phyloP scores from a whole-genome alignment of 345 rosid genomes.

The Angophora floribunda region DNA sequence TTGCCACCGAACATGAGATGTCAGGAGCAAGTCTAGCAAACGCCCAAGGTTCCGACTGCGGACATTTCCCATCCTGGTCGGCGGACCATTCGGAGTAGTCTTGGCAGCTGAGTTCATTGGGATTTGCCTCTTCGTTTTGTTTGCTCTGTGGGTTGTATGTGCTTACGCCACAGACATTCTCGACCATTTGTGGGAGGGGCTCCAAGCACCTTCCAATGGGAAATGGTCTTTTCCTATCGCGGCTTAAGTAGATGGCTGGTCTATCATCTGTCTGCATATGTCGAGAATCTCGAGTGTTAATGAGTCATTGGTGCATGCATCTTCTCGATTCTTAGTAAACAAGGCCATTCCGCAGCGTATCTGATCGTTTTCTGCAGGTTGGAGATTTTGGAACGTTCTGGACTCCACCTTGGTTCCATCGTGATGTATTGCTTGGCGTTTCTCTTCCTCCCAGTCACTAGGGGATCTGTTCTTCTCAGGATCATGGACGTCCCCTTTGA shows the following conservation, averaged over 20 bases:
- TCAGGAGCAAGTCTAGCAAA: constrained; percentile 35
- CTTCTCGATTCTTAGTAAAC: not conserved
- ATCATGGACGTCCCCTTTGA: constrained; percentile 76
- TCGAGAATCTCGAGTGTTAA: not conserved
- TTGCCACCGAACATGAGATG: not conserved
- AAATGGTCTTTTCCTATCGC: constrained; percentile 14
- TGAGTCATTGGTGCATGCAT: not conserved
- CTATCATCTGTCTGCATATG: not conserved
- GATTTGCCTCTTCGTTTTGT: constrained; percentile 45
- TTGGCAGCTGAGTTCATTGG: constrained; percentile 85
- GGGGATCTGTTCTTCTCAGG: constrained; percentile 85
- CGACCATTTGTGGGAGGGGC: constrained; percentile 11
- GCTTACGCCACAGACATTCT: constrained; percentile 45
- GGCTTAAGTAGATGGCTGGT: not conserved
- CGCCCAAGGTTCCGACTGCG: constrained; percentile 51
- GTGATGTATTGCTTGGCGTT: constrained; percentile 61
- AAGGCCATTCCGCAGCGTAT: no score
- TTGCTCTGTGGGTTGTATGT: constrained; percentile 55
- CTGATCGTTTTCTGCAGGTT: constrained; percentile 9
- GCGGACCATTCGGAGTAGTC: constrained; percentile 88
- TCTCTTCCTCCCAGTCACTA: constrained; percentile 73
- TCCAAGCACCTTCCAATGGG: constrained; percentile 11
- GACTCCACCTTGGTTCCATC: constrained; percentile 55
- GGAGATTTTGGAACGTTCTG: constrained; percentile 33
- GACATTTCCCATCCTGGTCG: constrained; percentile 82